Evolutionary conservation across 2,329 filamentous ascomycete genomes (phyloP), one percentile per base, ranked within the genome.

Genomic region (Akanthomyces muscarius): DNA sequence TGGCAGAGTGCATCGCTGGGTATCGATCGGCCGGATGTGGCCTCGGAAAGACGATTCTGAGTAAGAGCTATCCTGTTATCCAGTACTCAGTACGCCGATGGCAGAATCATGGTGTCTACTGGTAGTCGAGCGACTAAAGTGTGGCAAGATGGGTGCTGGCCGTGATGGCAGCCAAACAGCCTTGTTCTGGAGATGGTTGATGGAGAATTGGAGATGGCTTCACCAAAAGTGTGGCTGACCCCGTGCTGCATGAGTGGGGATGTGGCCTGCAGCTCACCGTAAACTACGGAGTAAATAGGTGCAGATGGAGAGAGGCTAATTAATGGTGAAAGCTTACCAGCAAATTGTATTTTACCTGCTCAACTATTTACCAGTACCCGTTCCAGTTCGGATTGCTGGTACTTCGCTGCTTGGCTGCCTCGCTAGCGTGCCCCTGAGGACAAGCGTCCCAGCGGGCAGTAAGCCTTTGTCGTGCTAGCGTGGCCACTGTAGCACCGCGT

Each of bases 191-290:
- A 41, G 38, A 41, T 57, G 54, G 51, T 18, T 18, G 14, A 11
- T 57, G 54, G 41, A 23, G 41, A 57, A 5, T 4, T 57, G 54
- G 41, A 23, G 41, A 57, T 58, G 55, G 42, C 54, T 48, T 58
- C 30, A 57, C 8, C 14, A 30, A 30, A 3, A 28, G 7, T 48
- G 45, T 48, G 45, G 45, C 21, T 48, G 23, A 36, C 53, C 41
- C 25, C 41, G 25, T 45, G 38, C 16, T 33, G 53, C 53, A 30
- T 56, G 50, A 36, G 53, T 38, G 38, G 53, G 53, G 53, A 45
- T 45, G 41, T 14, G 21, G 44, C 44, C 42, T 58, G 44, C 55
- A 30, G 23, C 47, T 52, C 47, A 44, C 47, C 47, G 56, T 41
- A 60, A 60, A 28, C 45, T 33, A 47, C 5, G 38, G 36, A 36